These are phyloP conservation scores for Boletus insuetus DNA, from an alignment of 768 basidiomycete genomes.

Conservation along the genomic window DNA sequence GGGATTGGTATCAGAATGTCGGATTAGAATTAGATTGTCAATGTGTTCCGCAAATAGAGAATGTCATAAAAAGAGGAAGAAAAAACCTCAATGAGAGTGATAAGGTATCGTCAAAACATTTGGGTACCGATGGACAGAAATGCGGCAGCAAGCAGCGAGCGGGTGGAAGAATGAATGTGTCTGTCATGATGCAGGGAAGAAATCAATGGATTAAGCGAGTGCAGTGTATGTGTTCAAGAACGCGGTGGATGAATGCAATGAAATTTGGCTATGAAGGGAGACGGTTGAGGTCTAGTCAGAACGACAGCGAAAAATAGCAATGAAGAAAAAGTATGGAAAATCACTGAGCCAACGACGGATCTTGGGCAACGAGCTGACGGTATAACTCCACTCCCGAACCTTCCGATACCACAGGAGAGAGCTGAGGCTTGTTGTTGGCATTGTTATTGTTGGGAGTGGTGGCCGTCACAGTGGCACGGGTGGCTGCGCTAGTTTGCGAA, in stretches of 20 bases:
- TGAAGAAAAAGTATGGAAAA: conserved; percentile 1
- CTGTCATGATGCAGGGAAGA: conserved; percentile 27
- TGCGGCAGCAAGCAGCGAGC: conserved; percentile 16
- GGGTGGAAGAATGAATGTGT: conserved; percentile 25
- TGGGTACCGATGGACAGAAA: conserved; percentile 26
- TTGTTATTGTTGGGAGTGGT: conserved; percentile 21
- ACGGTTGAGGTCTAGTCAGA: conserved; percentile 18
- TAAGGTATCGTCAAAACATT: conserved; percentile 34
- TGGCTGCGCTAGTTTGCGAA: conserved; percentile 69
- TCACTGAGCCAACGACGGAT: conserved; percentile 58
- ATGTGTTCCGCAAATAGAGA: conserved; percentile 38
- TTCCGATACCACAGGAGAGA: conserved; percentile 65
- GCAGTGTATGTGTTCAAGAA: conserved; percentile 27
- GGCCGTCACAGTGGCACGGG: conserved; percentile 36
- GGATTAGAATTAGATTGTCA: conserved; percentile 30
- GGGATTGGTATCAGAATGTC: conserved; percentile 26
- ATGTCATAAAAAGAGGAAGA: conserved; percentile 30
- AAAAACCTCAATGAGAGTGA: conserved; percentile 30
- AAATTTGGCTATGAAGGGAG: conserved; percentile 21
- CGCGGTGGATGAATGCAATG: conserved; percentile 17
- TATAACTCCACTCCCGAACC: conserved; percentile 85
- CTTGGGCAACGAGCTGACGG: conserved; percentile 75
- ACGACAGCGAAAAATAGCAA: conserved; percentile 4
- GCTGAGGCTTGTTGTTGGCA: conserved; percentile 35
- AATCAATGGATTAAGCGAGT: conserved; percentile 26